These are phyloP conservation scores for Rutstroemia sp. DNA, from an alignment of 2,329 filamentous ascomycete species.

Conservation along the genomic window DNA sequence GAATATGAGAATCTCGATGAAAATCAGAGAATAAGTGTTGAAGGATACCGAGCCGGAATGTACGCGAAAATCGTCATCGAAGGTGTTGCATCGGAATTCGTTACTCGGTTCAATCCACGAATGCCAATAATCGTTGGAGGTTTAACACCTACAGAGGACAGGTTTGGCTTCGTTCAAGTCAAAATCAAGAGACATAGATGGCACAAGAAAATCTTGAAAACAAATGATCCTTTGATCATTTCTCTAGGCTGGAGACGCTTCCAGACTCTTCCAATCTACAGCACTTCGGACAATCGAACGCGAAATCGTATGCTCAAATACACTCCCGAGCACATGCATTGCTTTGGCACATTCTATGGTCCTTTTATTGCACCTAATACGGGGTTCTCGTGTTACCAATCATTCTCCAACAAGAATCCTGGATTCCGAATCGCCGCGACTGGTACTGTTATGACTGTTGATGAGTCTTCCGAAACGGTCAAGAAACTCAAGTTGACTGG, in stretches of 20 bases:
- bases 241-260: slow-evolving; percentile 94
- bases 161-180: slow-evolving; percentile 91
- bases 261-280: slow-evolving; percentile 88
- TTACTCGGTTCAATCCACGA: slow-evolving; percentile 70
- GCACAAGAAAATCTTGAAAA: slow-evolving; percentile 99
- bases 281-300: slow-evolving; percentile 86
- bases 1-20: slow-evolving; percentile 88
- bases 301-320: slow-evolving; percentile 98
- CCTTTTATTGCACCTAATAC: slow-evolving; percentile 94
- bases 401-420: slow-evolving; percentile 73
- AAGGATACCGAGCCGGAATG: slow-evolving; percentile 85
- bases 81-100: slow-evolving; percentile 85
- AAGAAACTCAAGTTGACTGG: slow-evolving; percentile 99
- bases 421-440: slow-evolving; percentile 94
- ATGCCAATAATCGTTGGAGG: slow-evolving; percentile 85
- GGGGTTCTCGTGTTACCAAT: slow-evolving; percentile 89
- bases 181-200: slow-evolving; percentile 95
- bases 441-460: slow-evolving; percentile 86
- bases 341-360: slow-evolving; percentile 91
- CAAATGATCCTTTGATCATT: slow-evolving; percentile 94
- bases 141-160: slow-evolving; percentile 86
- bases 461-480: slow-evolving; percentile 94
- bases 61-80: slow-evolving; percentile 90
- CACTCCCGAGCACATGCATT: slow-evolving; percentile 98
- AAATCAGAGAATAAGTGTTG: slow-evolving; percentile 71